Percentiles rank a stretch among this genome's conserved stretches.
Conservation (phyloP, 768 basidiomycete genomes). For the Naganishia onofrii region DNA sequence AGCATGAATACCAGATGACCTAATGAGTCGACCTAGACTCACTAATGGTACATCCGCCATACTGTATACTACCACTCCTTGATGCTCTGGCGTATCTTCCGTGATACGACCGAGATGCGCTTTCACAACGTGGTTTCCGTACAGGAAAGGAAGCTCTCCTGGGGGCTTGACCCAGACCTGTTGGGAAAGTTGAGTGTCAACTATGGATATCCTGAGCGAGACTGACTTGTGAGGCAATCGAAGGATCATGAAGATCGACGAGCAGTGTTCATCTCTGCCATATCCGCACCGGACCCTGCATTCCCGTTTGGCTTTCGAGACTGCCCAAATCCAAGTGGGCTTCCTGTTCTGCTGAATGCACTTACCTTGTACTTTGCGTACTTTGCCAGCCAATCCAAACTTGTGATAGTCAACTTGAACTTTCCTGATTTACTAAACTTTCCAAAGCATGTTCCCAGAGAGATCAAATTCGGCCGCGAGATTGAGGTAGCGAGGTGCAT, state of each 20-base stretch:
- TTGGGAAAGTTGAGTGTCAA: background rate
- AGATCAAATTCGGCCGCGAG: constrained; percentile 85
- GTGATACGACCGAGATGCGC: constrained; percentile 98
- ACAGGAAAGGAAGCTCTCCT: constrained; percentile 98
- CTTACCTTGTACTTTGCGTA: constrained; percentile 96
- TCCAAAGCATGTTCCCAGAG: constrained; percentile 92
- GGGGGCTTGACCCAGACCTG: constrained; percentile 99
- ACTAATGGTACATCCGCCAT: constrained; percentile 95
- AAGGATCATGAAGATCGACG: too few relatives aligned
- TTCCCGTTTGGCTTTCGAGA: too few relatives aligned
- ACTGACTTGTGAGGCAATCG: too few relatives aligned
- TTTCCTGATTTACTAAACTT: constrained; percentile 97
- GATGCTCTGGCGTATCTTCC: constrained; percentile 97
- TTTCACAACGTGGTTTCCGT: constrained; percentile 97
- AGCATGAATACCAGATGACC: background rate
- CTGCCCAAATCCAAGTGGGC: background rate
- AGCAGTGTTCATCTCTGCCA: background rate
- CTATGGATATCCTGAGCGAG: background rate
- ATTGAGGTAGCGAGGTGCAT: constrained; percentile 91
- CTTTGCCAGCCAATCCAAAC: constrained; percentile 86
- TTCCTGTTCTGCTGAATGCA: background rate
- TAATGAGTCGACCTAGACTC: constrained; percentile 40
- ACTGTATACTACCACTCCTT: constrained; percentile 92
- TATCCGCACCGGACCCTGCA: background rate
- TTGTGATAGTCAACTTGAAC: constrained; percentile 93